These are phyloP conservation scores for Rhododendron vialii DNA, from an alignment of 148 eudicot genomes.

Conservation along the genomic window DNA sequence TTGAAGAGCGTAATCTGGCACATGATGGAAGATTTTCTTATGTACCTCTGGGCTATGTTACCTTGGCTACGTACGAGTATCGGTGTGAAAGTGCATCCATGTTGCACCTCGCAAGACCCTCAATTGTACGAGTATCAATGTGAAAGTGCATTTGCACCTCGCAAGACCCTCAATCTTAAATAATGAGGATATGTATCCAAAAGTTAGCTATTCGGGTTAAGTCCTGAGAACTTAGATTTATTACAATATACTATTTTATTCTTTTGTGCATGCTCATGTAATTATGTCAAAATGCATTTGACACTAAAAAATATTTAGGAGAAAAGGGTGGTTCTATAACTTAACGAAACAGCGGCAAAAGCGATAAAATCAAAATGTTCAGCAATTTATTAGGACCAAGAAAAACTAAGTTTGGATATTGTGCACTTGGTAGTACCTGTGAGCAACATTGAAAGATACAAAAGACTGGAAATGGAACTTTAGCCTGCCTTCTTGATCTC, in stretches of 20 bases:
- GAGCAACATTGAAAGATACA: conserved; percentile 77
- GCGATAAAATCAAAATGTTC: neutral
- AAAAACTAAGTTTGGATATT: neutral
- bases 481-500: conserved; percentile 85
- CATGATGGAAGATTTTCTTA: neutral
- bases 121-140: neutral
- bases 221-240: neutral
- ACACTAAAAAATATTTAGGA: neutral
- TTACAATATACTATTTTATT: neutral
- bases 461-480: conserved; percentile 90
- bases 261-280: neutral
- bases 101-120: neutral
- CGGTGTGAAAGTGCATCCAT: neutral
- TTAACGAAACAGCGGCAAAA: neutral
- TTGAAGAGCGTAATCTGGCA: neutral
- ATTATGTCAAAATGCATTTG: neutral
- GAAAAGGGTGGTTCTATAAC: neutral
- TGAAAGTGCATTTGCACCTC: neutral
- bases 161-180: neutral
- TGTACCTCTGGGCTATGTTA: neutral
- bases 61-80: neutral
- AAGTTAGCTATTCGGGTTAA: neutral
- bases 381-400: neutral
- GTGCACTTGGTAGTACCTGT: conserved; percentile 48
- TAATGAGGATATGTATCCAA: neutral